phyloP scores from a whole-genome alignment of 768 basidiomycete species.

The Ramaria rubella region DNA sequence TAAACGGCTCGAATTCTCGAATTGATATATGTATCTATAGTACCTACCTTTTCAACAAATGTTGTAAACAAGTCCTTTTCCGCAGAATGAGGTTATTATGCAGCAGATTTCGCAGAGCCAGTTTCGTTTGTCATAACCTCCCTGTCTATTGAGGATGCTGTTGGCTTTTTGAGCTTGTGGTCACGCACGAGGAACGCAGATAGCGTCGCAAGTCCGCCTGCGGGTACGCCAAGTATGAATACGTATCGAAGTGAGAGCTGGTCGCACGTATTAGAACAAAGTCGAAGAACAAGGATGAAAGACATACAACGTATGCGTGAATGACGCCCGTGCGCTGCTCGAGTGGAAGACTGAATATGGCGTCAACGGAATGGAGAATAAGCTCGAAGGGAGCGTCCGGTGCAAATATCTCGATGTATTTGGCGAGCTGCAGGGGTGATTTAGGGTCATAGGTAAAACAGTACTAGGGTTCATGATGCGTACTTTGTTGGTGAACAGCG shows the following conservation, averaged over 20 bases:
- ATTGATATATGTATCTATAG: too few relatives aligned
- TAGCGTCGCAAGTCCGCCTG: background rate
- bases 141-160: background rate
- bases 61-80: background rate
- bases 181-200: slow-evolving; percentile 3
- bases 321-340: background rate
- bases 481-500: slow-evolving; percentile 10
- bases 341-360: background rate
- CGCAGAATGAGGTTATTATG: background rate
- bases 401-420: background rate
- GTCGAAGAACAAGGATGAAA: background rate
- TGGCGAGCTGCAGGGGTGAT: background rate
- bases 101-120: too few relatives aligned
- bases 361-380: background rate
- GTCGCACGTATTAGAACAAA: background rate
- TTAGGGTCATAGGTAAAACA: background rate
- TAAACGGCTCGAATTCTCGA: too few relatives aligned
- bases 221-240: slow-evolving; percentile 6
- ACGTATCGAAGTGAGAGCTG: slow-evolving; percentile 6
- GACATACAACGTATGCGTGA: slow-evolving; percentile 9
- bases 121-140: background rate
- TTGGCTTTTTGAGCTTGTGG: background rate
- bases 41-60: too few relatives aligned
- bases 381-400: slow-evolving; percentile 6
- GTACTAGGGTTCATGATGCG: background rate